These are phyloP conservation scores for Talaromyces ruber DNA, from an alignment of 495 filamentous ascomycete species.

Conservation along the genomic window DNA sequence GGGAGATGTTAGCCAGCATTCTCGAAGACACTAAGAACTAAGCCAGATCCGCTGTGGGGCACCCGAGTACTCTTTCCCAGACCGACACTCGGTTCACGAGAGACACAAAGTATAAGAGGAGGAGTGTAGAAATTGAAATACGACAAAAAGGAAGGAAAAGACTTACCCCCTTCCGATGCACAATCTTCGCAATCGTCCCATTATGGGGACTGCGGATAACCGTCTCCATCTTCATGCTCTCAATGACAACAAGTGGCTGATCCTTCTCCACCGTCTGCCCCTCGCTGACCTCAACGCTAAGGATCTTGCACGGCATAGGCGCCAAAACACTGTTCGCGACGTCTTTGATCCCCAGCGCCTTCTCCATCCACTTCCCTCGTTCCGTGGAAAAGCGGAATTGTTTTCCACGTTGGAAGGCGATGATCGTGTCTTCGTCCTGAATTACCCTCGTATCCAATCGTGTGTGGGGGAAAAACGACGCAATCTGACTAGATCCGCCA, in stretches of 20 bases:
- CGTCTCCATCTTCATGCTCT: conserved; percentile 99
- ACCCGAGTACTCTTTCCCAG: no score
- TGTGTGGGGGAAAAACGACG: conserved; percentile 63
- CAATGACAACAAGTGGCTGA: conserved; percentile 85
- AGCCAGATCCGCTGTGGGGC: neutral
- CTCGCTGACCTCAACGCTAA: conserved; percentile 73
- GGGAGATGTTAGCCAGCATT: conserved; percentile 18
- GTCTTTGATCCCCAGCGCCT: conserved; percentile 77
- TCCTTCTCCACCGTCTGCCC: conserved; percentile 80
- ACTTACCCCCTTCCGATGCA: conserved; percentile 82
- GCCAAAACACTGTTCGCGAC: conserved; percentile 73
- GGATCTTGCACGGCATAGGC: conserved; percentile 91
- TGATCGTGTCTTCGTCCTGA: conserved; percentile 58
- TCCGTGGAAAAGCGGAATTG: conserved; percentile 63
- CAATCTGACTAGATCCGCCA: conserved; percentile 26
- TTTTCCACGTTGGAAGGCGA: conserved; percentile 73
- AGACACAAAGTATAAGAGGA: neutral
- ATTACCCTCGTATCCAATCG: conserved; percentile 76
- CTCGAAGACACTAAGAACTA: conserved; percentile 7
- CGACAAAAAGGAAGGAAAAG: conserved; percentile 4
- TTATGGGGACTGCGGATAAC: conserved; percentile 85
- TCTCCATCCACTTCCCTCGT: conserved; percentile 72
- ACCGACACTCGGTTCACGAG: neutral
- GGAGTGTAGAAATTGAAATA: neutral
- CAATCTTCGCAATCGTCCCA: conserved; percentile 70